Conservation (phyloP, 2,329 filamentous ascomycete species). For the Cytospora paraplurivora region DNA sequence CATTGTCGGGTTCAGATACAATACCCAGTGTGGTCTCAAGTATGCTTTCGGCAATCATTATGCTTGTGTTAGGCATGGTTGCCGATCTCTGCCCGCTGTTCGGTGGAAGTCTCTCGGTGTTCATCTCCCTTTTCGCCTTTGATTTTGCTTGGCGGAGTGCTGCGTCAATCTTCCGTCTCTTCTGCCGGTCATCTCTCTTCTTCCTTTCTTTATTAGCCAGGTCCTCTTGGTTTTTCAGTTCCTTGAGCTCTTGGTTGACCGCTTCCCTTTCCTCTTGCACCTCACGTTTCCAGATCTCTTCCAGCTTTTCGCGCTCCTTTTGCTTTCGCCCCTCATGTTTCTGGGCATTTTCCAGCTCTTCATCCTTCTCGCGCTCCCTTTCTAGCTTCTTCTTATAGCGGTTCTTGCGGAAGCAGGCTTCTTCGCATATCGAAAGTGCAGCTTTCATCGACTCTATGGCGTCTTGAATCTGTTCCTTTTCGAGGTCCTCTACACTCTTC, state of each 20-base stretch:
- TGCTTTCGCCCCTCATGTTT: not conserved
- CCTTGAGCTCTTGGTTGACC: not conserved
- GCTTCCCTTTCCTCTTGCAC: not conserved
- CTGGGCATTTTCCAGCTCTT: not conserved
- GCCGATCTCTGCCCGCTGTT: not conserved
- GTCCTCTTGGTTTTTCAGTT: not conserved
- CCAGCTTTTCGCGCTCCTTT: too few species aligned
- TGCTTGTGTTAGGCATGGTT: not conserved
- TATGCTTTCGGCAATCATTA: not conserved
- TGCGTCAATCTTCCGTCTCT: not conserved
- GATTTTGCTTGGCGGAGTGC: not conserved
- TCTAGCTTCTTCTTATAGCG: not conserved
- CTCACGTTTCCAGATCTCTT: not conserved
- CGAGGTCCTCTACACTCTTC: not conserved
- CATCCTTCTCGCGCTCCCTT: not conserved
- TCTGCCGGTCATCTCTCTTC: not conserved
- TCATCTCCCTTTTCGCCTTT: not conserved
- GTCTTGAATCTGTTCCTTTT: conserved; percentile 1
- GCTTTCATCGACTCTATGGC: not conserved
- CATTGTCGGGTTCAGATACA: not conserved
- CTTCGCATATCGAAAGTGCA: not conserved
- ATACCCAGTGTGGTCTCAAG: not conserved
- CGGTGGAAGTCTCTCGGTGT: too few species aligned
- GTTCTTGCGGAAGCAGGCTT: not conserved
- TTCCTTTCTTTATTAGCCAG: not conserved